phyloP scores from a whole-genome alignment of 1,284 basidiomycete species.

The Boletus holoroseus region DNA sequence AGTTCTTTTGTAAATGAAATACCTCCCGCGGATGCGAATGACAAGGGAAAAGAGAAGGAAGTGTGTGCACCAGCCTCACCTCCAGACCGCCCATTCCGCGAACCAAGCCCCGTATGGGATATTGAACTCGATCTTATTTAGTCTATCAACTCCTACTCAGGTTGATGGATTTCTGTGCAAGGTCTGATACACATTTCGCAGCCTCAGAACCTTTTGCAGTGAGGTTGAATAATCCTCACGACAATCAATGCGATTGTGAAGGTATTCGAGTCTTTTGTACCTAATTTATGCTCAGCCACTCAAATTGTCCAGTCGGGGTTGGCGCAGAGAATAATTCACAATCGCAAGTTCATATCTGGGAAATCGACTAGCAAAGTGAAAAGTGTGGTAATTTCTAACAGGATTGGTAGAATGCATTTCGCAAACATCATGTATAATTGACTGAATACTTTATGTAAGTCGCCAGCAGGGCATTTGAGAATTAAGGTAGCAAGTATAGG shows the following conservation, averaged over 20 bases:
- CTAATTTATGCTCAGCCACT: neutral
- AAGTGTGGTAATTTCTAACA: constrained; percentile 1
- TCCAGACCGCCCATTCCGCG: constrained; percentile 16
- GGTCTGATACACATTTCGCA: neutral
- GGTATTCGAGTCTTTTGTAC: neutral
- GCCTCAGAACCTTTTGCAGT: neutral
- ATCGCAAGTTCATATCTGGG: neutral
- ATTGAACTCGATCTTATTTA: constrained; percentile 44
- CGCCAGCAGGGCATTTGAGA: constrained; percentile 1
- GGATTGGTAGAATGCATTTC: neutral
- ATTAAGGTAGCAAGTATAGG: constrained; percentile 2
- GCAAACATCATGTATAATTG: constrained; percentile 18
- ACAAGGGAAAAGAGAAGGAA: constrained; percentile 24
- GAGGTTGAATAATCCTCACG: neutral
- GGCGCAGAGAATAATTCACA: neutral
- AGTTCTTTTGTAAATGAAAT: constrained; percentile 12
- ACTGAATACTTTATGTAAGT: constrained; percentile 20
- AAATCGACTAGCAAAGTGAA: neutral
- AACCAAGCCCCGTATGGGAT: constrained; percentile 52
- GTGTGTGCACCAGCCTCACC: constrained; percentile 3
- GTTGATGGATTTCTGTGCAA: neutral
- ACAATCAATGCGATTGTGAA: neutral
- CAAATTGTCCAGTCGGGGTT: neutral
- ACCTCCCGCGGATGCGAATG: constrained; percentile 5
- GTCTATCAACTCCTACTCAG: neutral